Percentiles rank a stretch among this genome's conserved stretches.
Conservation (phyloP, 164 flowering plant genomes). For the Sedum album region DNA sequence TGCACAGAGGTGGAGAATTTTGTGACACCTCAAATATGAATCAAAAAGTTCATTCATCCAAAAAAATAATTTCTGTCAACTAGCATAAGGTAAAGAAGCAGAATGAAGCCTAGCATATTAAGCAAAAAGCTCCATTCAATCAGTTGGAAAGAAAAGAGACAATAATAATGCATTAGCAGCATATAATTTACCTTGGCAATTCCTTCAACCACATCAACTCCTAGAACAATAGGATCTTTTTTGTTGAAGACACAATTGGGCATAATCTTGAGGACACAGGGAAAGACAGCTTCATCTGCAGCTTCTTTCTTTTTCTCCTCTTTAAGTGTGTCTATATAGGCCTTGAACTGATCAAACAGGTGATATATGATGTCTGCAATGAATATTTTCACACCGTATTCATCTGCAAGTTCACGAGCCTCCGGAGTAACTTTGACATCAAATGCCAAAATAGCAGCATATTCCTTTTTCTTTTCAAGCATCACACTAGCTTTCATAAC, state of each 20-base stretch:
- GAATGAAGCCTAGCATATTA: background rate
- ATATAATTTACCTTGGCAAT: constrained; percentile 50
- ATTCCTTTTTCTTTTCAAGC: constrained; percentile 98
- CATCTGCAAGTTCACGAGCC: constrained; percentile 93
- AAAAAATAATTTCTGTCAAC: too few relatives aligned
- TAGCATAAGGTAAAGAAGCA: background rate
- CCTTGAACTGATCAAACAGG: constrained; percentile 91
- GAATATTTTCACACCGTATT: constrained; percentile 80
- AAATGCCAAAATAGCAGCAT: constrained; percentile 86
- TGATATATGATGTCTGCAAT: constrained; percentile 95
- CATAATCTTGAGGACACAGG: constrained; percentile 81
- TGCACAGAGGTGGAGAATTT: background rate
- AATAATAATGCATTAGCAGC: background rate
- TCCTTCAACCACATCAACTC: constrained; percentile 93
- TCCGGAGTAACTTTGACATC: constrained; percentile 97
- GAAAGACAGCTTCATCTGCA: constrained; percentile 95
- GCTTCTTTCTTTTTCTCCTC: constrained; percentile 93
- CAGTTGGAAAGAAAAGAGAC: background rate
- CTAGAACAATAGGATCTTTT: constrained; percentile 92
- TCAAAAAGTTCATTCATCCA: background rate
- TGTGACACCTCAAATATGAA: background rate
- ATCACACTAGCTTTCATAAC: constrained; percentile 94
- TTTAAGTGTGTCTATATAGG: constrained; percentile 80
- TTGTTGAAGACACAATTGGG: constrained; percentile 85
- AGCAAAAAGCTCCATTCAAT: background rate